Evolutionary conservation across 2,329 filamentous ascomycete species (phyloP).

Genomic region (Scedosporium boydii): DNA sequence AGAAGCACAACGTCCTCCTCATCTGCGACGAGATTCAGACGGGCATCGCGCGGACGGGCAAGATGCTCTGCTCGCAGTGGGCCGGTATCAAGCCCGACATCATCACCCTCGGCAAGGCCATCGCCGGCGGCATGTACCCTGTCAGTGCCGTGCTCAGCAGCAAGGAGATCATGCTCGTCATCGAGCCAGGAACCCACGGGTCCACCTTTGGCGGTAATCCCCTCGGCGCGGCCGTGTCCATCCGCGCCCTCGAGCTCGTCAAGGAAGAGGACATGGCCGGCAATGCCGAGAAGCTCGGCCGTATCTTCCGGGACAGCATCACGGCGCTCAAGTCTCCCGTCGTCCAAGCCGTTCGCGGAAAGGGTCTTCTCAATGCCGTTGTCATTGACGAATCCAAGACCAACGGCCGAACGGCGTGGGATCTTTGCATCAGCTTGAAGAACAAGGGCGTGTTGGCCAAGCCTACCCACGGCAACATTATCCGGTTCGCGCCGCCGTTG

Average conservation of each 20-base stretch:
- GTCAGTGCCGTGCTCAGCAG: slow-evolving; percentile 84
- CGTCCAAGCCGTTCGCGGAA: slow-evolving; percentile 76
- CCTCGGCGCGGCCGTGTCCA: slow-evolving; percentile 87
- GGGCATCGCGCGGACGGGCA: slow-evolving; percentile 88
- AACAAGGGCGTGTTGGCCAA: slow-evolving; percentile 93
- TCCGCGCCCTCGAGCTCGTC: slow-evolving; percentile 87
- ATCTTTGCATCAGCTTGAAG: slow-evolving; percentile 92
- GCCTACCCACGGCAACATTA: slow-evolving; percentile 97
- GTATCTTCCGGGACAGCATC: slow-evolving; percentile 74
- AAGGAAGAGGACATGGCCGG: slow-evolving; percentile 84
- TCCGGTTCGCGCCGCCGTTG: slow-evolving; percentile 89
- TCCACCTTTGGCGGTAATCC: slow-evolving; percentile 99
- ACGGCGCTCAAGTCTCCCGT: slow-evolving; percentile 67
- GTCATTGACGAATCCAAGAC: slow-evolving; percentile 88
- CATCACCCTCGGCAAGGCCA: slow-evolving; percentile 91
- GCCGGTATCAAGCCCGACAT: slow-evolving; percentile 90
- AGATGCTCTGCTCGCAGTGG: slow-evolving; percentile 92
- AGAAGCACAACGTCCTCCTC: slow-evolving; percentile 88
- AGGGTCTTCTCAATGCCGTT: slow-evolving; percentile 90
- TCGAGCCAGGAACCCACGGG: slow-evolving; percentile 94
- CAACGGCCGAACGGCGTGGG: slow-evolving; percentile 83
- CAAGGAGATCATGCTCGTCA: slow-evolving; percentile 87
- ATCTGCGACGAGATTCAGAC: slow-evolving; percentile 99
- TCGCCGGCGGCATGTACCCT: slow-evolving; percentile 98
- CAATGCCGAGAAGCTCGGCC: slow-evolving; percentile 70